Evolutionary conservation across 73 alveolate genomes (phyloP), one percentile per base, ranked within the genome.

Genomic region (Effrenium voratum): DNA sequence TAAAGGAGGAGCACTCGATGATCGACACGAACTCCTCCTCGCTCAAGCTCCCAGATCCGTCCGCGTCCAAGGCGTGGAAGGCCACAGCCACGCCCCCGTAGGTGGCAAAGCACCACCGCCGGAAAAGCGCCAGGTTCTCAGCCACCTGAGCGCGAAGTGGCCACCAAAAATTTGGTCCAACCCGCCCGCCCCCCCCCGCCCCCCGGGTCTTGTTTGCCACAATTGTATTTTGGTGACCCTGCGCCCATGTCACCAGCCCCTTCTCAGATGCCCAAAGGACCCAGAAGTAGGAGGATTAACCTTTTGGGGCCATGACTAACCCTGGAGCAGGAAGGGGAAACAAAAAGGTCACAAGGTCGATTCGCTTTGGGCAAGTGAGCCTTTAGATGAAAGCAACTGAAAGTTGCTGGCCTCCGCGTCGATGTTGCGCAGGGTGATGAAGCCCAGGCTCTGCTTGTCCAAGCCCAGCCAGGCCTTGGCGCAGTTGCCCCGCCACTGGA

Each of bases 391-490:
- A n/a, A n/a, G n/a, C 47, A 5, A n/a, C 82, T 5, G 30, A 70
- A 70, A 36, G 40, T 47, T 10, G 16, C 16, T 5, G 3, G 57
- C 88, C 72, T 87, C 95, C 36, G 79, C 84, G n/a, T 87, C 84
- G 55, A 87, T 87, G 59, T 59, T 68, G 80, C 60, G 80, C 59
- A 87, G 47, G 30, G 95, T 87, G 82, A 87, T 63, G 84, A 87
- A 87, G 38, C 95, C 95, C 83, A 87, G 34, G 46, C 83, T 41
- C 44, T 68, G 59, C 47, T 28, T 87, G 84, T 87, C 95, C 82
- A 87, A 28, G 19, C 95, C 95, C 63, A 87, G 72, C 95, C 95
- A 87, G 13, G 95, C 95, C 44, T 87, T 87, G 66, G 95, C 95
- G 28, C 83, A 59, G 83, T 87, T 47, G 36, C 95, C 95, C 68